phyloP scores from a whole-genome alignment of 1,284 basidiomycete species.

The Puccinia polysora region DNA sequence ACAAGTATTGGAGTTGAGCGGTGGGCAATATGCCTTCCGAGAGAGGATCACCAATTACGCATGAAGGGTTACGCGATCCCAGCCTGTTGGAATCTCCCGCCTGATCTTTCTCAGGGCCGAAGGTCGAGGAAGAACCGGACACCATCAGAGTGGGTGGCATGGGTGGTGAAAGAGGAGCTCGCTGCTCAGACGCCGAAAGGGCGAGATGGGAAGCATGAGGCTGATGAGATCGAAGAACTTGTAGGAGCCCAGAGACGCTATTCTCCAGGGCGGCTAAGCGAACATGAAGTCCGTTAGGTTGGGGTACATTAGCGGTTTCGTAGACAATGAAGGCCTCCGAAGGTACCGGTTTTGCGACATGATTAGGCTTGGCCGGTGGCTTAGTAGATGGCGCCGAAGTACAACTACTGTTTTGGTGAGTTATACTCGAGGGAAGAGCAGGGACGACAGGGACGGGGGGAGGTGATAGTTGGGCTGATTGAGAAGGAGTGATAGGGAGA shows the following conservation, averaged over 20 bases:
- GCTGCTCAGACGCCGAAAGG: background rate
- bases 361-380: conserved; percentile 11
- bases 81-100: conserved; percentile 6
- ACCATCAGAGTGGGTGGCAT: conserved; percentile 28
- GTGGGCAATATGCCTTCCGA: conserved; percentile 23
- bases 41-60: conserved; percentile 23
- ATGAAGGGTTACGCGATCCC: background rate
- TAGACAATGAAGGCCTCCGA: background rate
- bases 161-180: conserved; percentile 23
- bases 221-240: conserved; percentile 34
- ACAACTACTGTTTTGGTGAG: conserved; percentile 2
- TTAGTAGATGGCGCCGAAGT: background rate
- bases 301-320: conserved; percentile 8
- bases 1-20: conserved; percentile 23
- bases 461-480: background rate
- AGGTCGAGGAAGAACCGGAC: background rate
- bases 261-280: conserved; percentile 36
- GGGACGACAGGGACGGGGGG: conserved; percentile 8
- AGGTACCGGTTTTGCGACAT: conserved; percentile 18
- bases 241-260: conserved; percentile 38
- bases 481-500: conserved; percentile 1
- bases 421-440: background rate
- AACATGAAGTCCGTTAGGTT: conserved; percentile 12
- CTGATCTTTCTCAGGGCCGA: conserved; percentile 37
- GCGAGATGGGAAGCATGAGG: background rate